Conservation (phyloP, 2,329 filamentous ascomycete species). For the Amauroascus niger region DNA sequence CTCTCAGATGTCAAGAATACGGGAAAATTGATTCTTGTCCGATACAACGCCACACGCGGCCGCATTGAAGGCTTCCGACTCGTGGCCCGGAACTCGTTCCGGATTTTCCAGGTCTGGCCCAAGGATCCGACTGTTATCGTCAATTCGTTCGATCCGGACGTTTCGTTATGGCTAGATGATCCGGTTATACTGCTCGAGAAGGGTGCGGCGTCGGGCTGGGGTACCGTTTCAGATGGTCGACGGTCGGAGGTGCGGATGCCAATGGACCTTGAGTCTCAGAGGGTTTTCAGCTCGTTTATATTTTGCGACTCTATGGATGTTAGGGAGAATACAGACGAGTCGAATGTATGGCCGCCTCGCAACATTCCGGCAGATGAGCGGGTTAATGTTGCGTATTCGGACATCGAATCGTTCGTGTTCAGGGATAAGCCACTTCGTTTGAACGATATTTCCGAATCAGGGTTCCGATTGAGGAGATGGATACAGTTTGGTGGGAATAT, state of each 20-base stretch:
- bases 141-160: constrained; percentile 59
- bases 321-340: not conserved
- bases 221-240: constrained; percentile 20
- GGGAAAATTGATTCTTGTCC: constrained; percentile 65
- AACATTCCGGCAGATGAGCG: constrained; percentile 56
- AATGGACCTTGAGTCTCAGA: constrained; percentile 44
- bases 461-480: constrained; percentile 69
- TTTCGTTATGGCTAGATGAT: constrained; percentile 64
- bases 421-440: constrained; percentile 43
- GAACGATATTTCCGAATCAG: constrained; percentile 55
- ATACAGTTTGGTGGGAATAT: constrained; percentile 48
- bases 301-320: constrained; percentile 44
- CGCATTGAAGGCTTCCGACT: constrained; percentile 75
- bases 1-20: constrained; percentile 65
- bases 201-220: constrained; percentile 12
- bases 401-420: constrained; percentile 31
- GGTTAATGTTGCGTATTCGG: constrained; percentile 40
- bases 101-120: constrained; percentile 54
- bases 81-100: constrained; percentile 52
- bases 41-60: constrained; percentile 62
- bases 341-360: constrained; percentile 60
- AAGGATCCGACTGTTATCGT: constrained; percentile 58
- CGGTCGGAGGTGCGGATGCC: constrained; percentile 44
- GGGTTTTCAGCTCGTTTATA: constrained; percentile 58
- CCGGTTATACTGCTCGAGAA: constrained; percentile 54